Evolutionary conservation across 306 rosid species (phyloP), one percentile per base, ranked within the genome.

Genomic region (Sicyos baderoa): DNA sequence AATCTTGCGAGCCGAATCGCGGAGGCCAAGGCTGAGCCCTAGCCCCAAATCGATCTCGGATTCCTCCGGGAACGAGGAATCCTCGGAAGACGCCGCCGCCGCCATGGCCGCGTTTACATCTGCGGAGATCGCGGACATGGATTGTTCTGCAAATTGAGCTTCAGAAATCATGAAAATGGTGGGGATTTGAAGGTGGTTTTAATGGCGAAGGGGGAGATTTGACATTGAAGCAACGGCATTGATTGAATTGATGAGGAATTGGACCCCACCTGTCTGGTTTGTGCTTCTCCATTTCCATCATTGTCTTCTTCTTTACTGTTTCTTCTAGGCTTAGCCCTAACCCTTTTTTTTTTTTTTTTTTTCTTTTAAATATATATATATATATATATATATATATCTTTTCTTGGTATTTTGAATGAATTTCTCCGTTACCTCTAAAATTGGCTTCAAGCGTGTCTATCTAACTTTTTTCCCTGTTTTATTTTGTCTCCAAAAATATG

Each of bases 41-140:
- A 93, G 91, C 17, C 87, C 90, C 76, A 89, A 79, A 71, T 93
- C 97, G 75, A 93, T 88, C 56, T 85, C 93, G 57, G 88, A 84
- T 42, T 93, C 97, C 52, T 86, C 93, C 2, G 88, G 94, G 79
- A 73, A 76, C 0, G 91, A 35, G 1, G 42, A 90, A 45, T 85
- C 98, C 84, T 90, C 97, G 0, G 96, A 89, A 16, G 97, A 93
- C 40, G 88, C 78, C 11, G 79, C 83, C 40, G 88, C 78, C 11
- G 79, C 83, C 81, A 93, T 29, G 5, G 29, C 29, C 3, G 3
- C 60, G 78, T 86, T 87, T 32, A 87, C 92, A 25, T 89, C 95
- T 65, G 54, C 87, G 6, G 95, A 91, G 44, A 81, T 58, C 8
- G 84, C 82, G 15, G 95, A 84, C 86, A 85, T 87, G 2, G 84